phyloP scores from a whole-genome alignment of 164 flowering plant species.

The Pachysandra terminalis region DNA sequence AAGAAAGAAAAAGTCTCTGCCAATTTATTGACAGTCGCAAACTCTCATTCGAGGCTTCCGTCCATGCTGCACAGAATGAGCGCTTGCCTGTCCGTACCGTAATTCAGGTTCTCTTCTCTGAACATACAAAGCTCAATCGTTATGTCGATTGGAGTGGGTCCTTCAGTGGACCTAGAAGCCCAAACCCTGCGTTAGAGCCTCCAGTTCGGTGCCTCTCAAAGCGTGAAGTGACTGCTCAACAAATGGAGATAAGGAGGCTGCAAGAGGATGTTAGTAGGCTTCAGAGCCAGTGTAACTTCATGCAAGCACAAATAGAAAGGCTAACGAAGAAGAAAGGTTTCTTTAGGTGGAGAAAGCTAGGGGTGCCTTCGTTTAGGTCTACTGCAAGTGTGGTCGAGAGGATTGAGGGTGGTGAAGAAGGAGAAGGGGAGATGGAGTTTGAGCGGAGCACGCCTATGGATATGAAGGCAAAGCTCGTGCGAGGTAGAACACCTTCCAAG shows the following conservation, averaged over 20 bases:
- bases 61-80: slow-evolving; percentile 84
- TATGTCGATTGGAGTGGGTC: slow-evolving; percentile 69
- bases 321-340: slow-evolving; percentile 51
- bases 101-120: slow-evolving; percentile 78
- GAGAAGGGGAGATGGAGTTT: slow-evolving; percentile 21
- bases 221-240: slow-evolving; percentile 51
- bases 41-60: slow-evolving; percentile 72
- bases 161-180: slow-evolving; percentile 40
- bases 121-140: slow-evolving; percentile 52
- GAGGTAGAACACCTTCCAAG: slow-evolving; percentile 34
- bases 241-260: slow-evolving; percentile 55
- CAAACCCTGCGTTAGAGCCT: too few relatives aligned
- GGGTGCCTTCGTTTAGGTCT: slow-evolving; percentile 25
- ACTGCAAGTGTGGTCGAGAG: slow-evolving; percentile 18
- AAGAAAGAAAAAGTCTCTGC: slow-evolving; percentile 65
- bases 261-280: slow-evolving; percentile 71
- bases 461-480: slow-evolving; percentile 40
- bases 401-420: slow-evolving; percentile 29
- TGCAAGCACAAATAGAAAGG: slow-evolving; percentile 75
- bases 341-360: slow-evolving; percentile 62
- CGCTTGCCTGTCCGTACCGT: slow-evolving; percentile 82
- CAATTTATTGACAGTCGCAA: slow-evolving; percentile 69
- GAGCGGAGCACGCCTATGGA: slow-evolving; percentile 35
- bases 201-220: slow-evolving; percentile 61
- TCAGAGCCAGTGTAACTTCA: slow-evolving; percentile 50